Base-by-base conservation (phyloP, 495 filamentous ascomycete genomes). In the Cercophora scortea region DNA sequence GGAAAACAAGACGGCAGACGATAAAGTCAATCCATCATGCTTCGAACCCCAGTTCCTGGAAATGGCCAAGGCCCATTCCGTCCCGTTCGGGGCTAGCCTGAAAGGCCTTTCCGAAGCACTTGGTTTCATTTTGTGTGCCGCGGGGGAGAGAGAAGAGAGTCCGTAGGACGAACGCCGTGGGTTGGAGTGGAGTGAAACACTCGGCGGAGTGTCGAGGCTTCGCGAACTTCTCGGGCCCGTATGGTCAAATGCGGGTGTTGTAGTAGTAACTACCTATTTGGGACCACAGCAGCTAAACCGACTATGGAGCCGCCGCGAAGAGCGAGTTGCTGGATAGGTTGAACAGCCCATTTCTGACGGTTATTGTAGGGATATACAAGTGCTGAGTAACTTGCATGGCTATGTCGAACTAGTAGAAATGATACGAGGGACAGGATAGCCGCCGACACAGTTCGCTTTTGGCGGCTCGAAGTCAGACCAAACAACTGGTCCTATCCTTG, bases 11-110 rank as follows among this genome's bases (percentile, higher is more conserved):
- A 52, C 53, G 57, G 53, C 55, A 56, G 47, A 49, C 36, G 40
- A 17, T n/a, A 42, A 45, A 12, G 32, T 45, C 45, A 16, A 33
- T 36, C 45, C 15, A 46, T 49, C 38, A 32, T 45, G 41, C 25
- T 50, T 32, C 19, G 43, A 47, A 53, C 54, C 57, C 60, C 57
- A 57, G 54, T 57, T 57, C 60, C 60, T 57, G 57, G 57, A 57
- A 53, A 50, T 53, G 46, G 57, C 41, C 44, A 52, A 50, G 57
- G 38, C 50, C 39, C 32, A 35, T 54, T 51, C 51, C 49, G 50
- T 52, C 49, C 46, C 51, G 54, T 54, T 55, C 45, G 53, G 57
- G 46, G 49, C 60, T 57, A 59, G 60, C 47, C 57, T 62, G 60
- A 60, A 62, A 49, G 48, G 41, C 49, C 13, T 16, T 15, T 42